Evolutionary conservation across 148 eudicot genomes (phyloP).

Genomic region (Talinum fruticosum): DNA sequence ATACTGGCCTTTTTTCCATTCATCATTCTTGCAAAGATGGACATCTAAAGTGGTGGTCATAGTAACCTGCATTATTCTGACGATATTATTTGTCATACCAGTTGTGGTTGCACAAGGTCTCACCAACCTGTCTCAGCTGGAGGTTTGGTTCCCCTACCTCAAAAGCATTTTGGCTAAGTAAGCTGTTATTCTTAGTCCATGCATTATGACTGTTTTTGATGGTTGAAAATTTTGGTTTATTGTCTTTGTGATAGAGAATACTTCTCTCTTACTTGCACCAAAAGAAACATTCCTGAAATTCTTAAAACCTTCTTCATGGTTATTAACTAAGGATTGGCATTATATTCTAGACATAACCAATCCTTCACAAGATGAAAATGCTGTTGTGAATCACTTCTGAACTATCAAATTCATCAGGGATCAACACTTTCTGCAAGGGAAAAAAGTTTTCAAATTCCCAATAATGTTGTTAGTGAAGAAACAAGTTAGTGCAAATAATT

Average conservation of each 20-base stretch:
- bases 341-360: background rate
- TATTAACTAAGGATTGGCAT: background rate
- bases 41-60: constrained; percentile 49
- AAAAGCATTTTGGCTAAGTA: constrained; percentile 42
- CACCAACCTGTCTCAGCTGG: constrained; percentile 59
- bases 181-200: constrained; percentile 19
- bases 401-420: no score
- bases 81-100: constrained; percentile 60
- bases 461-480: no score
- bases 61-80: constrained; percentile 46
- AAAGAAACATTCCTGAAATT: background rate
- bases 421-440: no score
- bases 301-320: no score
- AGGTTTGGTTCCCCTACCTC: constrained; percentile 59
- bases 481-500: no score
- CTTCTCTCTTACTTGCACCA: background rate
- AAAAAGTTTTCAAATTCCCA: no score
- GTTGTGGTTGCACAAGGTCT: constrained; percentile 75
- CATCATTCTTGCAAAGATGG: constrained; percentile 66
- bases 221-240: background rate
- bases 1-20: constrained; percentile 70
- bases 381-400: no score
- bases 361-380: background rate
- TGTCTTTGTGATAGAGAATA: background rate
- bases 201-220: background rate